Conservation (phyloP, 2,329 filamentous ascomycete species). For the Aspergillus cejpii region DNA sequence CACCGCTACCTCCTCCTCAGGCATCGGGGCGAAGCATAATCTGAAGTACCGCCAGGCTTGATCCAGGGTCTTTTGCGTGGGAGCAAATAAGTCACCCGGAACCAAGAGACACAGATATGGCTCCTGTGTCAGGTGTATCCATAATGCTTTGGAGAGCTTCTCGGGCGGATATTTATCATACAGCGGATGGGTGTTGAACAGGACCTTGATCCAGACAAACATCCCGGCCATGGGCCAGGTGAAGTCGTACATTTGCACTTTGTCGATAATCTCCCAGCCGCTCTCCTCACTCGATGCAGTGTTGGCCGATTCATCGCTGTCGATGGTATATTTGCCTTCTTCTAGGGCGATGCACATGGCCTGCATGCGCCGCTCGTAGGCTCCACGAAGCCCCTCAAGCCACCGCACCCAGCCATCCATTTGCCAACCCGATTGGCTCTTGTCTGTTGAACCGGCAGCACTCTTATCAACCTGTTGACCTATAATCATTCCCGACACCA, state of each 20-base stretch:
- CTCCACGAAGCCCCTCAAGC: constrained; percentile 75
- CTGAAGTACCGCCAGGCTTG: constrained; percentile 66
- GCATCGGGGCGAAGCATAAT: constrained; percentile 78
- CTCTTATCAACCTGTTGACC: constrained; percentile 56
- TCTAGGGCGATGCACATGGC: constrained; percentile 70
- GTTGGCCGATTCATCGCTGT: constrained; percentile 43
- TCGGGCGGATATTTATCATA: constrained; percentile 49
- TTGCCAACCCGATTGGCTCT: constrained; percentile 62
- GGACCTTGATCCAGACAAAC: constrained; percentile 77
- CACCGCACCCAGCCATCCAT: constrained; percentile 83
- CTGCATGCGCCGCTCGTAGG: constrained; percentile 79
- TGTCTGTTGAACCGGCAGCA: constrained; percentile 35
- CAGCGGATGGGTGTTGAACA: constrained; percentile 67
- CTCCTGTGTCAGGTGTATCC: constrained; percentile 63
- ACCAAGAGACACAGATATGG: constrained; percentile 64
- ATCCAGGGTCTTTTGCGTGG: constrained; percentile 54
- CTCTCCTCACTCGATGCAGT: constrained; percentile 37
- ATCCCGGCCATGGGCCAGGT: constrained; percentile 78
- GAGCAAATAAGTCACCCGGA: constrained; percentile 67
- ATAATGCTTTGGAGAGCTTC: constrained; percentile 58
- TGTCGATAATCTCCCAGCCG: constrained; percentile 70
- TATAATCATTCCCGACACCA: constrained; percentile 59
- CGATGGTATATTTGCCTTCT: constrained; percentile 58
- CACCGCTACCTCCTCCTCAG: constrained; percentile 59
- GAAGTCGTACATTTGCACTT: constrained; percentile 68